Conservation (phyloP, 768 basidiomycete genomes). For the Dacryopinax primogenitus region DNA sequence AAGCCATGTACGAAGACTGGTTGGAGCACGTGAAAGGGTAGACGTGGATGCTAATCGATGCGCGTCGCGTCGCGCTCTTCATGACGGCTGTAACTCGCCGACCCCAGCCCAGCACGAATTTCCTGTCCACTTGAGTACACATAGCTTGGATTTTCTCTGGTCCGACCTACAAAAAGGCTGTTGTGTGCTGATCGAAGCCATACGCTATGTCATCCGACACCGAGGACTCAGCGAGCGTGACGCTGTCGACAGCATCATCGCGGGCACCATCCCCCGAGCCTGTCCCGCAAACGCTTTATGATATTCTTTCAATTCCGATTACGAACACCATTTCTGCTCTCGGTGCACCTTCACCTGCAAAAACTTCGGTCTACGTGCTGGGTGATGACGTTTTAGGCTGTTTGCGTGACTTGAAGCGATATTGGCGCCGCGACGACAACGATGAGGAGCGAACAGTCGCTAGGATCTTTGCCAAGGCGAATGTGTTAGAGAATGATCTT, state of each 20-base stretch:
- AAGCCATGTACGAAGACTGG: no score
- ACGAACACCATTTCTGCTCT: conserved; percentile 2
- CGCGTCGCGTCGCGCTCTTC: conserved; percentile 9
- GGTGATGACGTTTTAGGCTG: conserved; percentile 76
- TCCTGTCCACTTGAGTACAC: no score
- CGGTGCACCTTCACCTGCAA: background rate
- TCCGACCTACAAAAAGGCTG: no score
- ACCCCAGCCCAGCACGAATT: background rate
- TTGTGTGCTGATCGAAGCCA: no score
- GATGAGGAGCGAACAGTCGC: conserved; percentile 96
- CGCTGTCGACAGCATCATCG: background rate
- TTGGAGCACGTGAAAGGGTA: conserved; percentile 4
- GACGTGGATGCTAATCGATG: background rate
- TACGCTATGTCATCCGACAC: background rate
- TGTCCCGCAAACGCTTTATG: background rate
- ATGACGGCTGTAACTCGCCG: background rate
- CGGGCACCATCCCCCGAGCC: background rate
- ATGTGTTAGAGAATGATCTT: conserved; percentile 74
- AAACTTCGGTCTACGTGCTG: conserved; percentile 41
- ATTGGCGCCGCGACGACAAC: conserved; percentile 92
- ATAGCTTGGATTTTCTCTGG: no score
- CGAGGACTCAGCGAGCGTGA: conserved; percentile 7
- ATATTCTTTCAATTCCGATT: background rate
- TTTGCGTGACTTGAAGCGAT: conserved; percentile 83
- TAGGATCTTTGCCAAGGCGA: conserved; percentile 80